phyloP scores from a whole-genome alignment of 352 stramenopile genomes.

The Phytopythium helicoides region DNA sequence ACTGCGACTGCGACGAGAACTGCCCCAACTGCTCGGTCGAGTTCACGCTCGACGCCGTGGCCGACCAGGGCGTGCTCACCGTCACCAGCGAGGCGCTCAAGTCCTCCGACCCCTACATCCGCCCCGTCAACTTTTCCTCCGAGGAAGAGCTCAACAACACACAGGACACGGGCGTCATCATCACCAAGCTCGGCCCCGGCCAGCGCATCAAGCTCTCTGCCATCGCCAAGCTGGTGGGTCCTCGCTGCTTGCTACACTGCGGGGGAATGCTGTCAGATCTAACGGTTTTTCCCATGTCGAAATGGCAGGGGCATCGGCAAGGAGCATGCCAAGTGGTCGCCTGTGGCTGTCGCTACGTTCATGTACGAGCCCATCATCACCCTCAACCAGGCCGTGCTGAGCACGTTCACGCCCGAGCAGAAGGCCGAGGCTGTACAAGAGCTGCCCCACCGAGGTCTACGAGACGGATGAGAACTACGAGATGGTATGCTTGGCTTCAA shows the following conservation, averaged over 20 bases:
- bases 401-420: constrained; percentile 92
- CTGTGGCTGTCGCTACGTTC: constrained; percentile 94
- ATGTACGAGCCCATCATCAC: constrained; percentile 91
- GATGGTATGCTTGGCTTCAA: constrained; percentile 39
- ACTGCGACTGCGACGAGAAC: constrained; percentile 94
- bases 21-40: constrained; percentile 96
- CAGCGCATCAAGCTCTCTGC: constrained; percentile 94
- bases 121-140: constrained; percentile 82
- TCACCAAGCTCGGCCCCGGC: constrained; percentile 95
- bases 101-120: constrained; percentile 85
- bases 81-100: constrained; percentile 79
- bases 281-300: not conserved
- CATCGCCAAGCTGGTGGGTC: constrained; percentile 86
- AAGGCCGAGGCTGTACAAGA: constrained; percentile 95
- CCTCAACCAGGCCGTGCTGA: constrained; percentile 90
- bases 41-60: constrained; percentile 94
- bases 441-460: constrained; percentile 93
- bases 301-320: constrained; percentile 91
- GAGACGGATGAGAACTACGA: constrained; percentile 92
- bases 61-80: constrained; percentile 65
- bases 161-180: constrained; percentile 95
- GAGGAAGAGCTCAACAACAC: constrained; percentile 92
- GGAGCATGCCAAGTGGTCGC: constrained; percentile 97
- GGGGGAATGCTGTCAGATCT: too few species aligned
- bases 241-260: too few species aligned